Base-by-base conservation (phyloP, 345 rosid species). In the Carallia pectinifolia region DNA sequence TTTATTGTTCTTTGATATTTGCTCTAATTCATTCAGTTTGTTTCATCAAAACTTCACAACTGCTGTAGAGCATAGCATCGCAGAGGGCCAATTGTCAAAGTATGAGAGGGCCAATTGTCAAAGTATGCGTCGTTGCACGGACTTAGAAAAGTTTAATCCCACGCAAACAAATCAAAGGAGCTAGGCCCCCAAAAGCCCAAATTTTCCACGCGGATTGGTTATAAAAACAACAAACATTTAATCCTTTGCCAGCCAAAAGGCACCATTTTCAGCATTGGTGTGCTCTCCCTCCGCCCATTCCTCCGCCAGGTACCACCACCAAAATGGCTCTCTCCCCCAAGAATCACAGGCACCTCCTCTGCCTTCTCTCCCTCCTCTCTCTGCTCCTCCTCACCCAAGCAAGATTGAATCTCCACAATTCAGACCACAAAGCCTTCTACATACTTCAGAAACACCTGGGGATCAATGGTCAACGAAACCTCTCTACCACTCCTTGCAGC, bases 381-480 rank as follows among this genome's bases (percentile, higher is more conserved):
- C 70, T 77, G 66, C 29, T 79, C 79, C 74, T 80, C 70, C 68
- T 80, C 68, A 62, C 77, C 34, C 58, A 47, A 16, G 86, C 87
- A 15, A 80, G 79, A 66, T 71, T 90, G 40, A 73, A 62, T 40
- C 82, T 94, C 27, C 74, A 87, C 72, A 77, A 29, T 31, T 79
- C 90, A 13, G 98, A 94, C 76, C 78, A 75, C 66, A 77, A 66
- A 61, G 90, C 92, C 67, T 85, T 91, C 73, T 71, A 76, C 36
- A 58, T 71, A 61, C 36, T 91, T 67, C 83, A 75, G 4, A 81
- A 67, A 61, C 81, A 82, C 80, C 69, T 91, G 53, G 89, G 91
- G 36, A 63, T 85, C 85, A 66, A 64, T 38, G 39, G 81, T 74
- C 87, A 83, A 83, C 86, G 70, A 31, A 70, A 55, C 64, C 44